phyloP scores from a whole-genome alignment of 352 stramenopile genomes.

The Aphanomyces invadans region DNA sequence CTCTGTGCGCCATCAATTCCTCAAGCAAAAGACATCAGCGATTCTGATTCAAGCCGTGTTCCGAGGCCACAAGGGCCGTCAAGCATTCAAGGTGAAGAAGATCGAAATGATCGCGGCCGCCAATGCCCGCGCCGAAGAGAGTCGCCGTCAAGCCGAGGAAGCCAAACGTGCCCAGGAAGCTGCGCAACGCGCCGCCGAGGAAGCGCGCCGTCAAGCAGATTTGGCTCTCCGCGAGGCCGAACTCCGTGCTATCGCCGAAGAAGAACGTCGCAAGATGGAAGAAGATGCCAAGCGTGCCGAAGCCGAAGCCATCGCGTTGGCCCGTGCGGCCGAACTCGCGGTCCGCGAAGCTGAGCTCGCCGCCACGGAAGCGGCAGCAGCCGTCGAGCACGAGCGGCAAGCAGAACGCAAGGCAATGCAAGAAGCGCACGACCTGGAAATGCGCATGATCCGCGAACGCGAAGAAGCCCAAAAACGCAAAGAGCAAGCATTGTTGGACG shows the following conservation, averaged over 20 bases:
- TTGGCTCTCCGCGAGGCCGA: conserved; percentile 47
- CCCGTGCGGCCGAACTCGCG: conserved; percentile 44
- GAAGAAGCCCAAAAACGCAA: conserved; percentile 50
- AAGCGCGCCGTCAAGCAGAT: conserved; percentile 47
- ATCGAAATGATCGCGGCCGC: conserved; percentile 74
- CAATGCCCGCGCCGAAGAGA: conserved; percentile 61
- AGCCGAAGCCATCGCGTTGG: conserved; percentile 49
- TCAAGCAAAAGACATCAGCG: conserved; percentile 66
- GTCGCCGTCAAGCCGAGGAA: conserved; percentile 65
- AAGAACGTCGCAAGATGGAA: conserved; percentile 59
- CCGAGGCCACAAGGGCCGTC: conserved; percentile 63
- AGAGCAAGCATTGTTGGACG: conserved; percentile 52
- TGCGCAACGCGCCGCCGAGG: conserved; percentile 47
- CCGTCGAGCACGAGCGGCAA: conserved; percentile 72
- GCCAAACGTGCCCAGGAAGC: conserved; percentile 76
- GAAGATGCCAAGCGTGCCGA: conserved; percentile 59
- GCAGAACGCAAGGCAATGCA: conserved; percentile 72
- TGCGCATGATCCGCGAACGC: conserved; percentile 47
- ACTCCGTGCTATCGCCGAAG: conserved; percentile 41
- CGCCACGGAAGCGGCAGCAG: conserved; percentile 63
- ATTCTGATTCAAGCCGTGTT: conserved; percentile 73
- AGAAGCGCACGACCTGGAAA: conserved; percentile 55
- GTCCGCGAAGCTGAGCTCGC: conserved; percentile 55
- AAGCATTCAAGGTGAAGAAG: conserved; percentile 77
- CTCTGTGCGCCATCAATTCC: conserved; percentile 63